phyloP scores from a whole-genome alignment of 2,329 filamentous ascomycete genomes.

The Aspergillus caelatus region DNA sequence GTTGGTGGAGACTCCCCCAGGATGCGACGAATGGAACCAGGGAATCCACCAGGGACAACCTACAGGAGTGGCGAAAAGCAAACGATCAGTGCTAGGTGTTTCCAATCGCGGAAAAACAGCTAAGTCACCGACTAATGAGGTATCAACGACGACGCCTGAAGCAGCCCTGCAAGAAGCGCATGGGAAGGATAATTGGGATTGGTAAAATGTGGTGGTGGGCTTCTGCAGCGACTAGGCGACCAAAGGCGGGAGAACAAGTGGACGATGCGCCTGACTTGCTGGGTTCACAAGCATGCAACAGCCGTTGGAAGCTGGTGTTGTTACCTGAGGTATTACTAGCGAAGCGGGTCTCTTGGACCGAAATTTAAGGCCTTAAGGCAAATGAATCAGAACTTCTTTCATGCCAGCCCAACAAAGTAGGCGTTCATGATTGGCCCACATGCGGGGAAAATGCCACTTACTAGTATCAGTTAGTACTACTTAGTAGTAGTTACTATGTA shows the following conservation, averaged over 20 bases:
- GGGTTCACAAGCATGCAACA: slow-evolving; percentile 16
- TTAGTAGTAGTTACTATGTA: too few relatives aligned
- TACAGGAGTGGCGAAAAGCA: slow-evolving; percentile 12
- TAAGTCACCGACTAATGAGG: slow-evolving; percentile 8
- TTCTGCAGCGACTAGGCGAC: slow-evolving; percentile 11
- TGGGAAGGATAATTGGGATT: neutral
- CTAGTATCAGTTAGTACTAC: neutral
- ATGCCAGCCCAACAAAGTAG: neutral
- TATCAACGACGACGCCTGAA: slow-evolving; percentile 2
- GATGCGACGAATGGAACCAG: slow-evolving; percentile 13
- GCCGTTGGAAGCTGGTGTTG: neutral
- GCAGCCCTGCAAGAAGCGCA: neutral
- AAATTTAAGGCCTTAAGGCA: slow-evolving; percentile 4
- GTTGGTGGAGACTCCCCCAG: slow-evolving; percentile 6
- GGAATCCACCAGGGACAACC: slow-evolving; percentile 14
- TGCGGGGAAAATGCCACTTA: neutral
- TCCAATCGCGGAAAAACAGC: slow-evolving; percentile 4
- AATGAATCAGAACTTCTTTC: neutral
- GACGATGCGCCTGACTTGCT: slow-evolving; percentile 21
- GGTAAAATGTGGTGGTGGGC: slow-evolving; percentile 3
- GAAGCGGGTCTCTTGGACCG: neutral
- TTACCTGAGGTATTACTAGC: neutral
- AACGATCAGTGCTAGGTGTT: slow-evolving; percentile 9
- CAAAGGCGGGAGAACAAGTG: slow-evolving; percentile 23
- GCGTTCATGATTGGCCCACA: neutral